Conservation (phyloP, 768 basidiomycete genomes). For the Leccinum subgranulosum region DNA sequence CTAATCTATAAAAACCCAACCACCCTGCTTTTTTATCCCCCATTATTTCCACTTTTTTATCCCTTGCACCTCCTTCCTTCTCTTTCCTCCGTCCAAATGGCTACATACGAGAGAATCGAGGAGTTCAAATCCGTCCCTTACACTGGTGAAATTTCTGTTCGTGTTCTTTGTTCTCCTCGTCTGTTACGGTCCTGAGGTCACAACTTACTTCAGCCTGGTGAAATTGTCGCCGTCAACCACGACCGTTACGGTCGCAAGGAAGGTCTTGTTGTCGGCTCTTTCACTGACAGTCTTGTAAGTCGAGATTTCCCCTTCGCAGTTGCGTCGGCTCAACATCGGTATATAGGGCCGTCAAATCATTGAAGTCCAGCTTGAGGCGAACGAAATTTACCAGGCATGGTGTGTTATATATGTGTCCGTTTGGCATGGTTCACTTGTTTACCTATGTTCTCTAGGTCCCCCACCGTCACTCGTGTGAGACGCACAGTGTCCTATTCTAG, state of each 20-base stretch:
- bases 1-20: slow-evolving; percentile 50
- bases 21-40: slow-evolving; percentile 20
- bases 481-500: slow-evolving; percentile 65
- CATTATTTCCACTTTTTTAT: slow-evolving; percentile 26
- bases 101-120: slow-evolving; percentile 34
- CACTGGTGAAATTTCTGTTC: slow-evolving; percentile 37
- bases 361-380: slow-evolving; percentile 74
- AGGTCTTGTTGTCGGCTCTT: slow-evolving; percentile 76
- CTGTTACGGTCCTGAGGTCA: not conserved
- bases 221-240: slow-evolving; percentile 75
- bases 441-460: slow-evolving; percentile 49
- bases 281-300: slow-evolving; percentile 67
- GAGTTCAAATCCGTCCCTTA: slow-evolving; percentile 25
- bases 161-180: slow-evolving; percentile 5
- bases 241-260: slow-evolving; percentile 62
- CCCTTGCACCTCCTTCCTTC: slow-evolving; percentile 23
- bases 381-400: slow-evolving; percentile 69
- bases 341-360: slow-evolving; percentile 75
- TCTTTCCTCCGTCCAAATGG: slow-evolving; percentile 31
- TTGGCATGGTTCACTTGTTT: not conserved
- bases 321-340: not conserved
- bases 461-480: slow-evolving; percentile 73
- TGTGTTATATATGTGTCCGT: slow-evolving; percentile 22
- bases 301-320: not conserved
- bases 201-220: slow-evolving; percentile 54